Evolutionary conservation across 495 filamentous ascomycete genomes (phyloP).

Genomic region (Wilcoxina mikolae): DNA sequence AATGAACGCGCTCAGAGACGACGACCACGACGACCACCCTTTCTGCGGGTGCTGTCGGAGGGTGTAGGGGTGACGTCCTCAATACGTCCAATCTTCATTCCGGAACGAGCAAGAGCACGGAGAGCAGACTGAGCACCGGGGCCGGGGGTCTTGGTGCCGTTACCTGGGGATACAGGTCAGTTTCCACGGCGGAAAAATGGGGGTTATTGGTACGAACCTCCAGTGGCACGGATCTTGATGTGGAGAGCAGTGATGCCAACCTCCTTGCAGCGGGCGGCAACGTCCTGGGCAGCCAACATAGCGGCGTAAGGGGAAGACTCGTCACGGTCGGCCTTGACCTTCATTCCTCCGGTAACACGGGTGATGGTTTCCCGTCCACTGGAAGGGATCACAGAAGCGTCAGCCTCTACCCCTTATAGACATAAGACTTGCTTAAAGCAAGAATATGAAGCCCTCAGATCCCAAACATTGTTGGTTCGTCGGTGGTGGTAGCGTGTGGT

Average conservation of each 20-base stretch:
- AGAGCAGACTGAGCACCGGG: constrained; percentile 97
- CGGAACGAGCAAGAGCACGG: constrained; percentile 91
- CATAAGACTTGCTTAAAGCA: background rate
- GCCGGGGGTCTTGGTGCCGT: constrained; percentile 98
- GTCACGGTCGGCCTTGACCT: constrained; percentile 99
- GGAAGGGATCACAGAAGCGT: constrained; percentile 33
- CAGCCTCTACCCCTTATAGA: constrained; percentile 29
- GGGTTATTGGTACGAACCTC: constrained; percentile 44
- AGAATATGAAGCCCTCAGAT: constrained; percentile 9
- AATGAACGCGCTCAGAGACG: too few species aligned
- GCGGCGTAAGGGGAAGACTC: constrained; percentile 99
- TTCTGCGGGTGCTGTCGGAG: constrained; percentile 95
- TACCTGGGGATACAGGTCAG: constrained; percentile 41
- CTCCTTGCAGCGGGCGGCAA: constrained; percentile 96
- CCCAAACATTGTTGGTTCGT: constrained; percentile 10
- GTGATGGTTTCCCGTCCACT: constrained; percentile 99
- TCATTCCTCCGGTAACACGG: constrained; percentile 99
- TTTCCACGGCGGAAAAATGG: background rate
- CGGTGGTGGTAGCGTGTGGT: constrained; percentile 18
- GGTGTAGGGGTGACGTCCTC: constrained; percentile 99
- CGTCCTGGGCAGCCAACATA: constrained; percentile 97
- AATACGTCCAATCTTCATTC: constrained; percentile 99
- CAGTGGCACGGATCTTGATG: constrained; percentile 99
- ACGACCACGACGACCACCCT: constrained; percentile 99
- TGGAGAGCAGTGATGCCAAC: constrained; percentile 96